phyloP scores from a whole-genome alignment of 768 basidiomycete genomes.

The Boletales sp. region DNA sequence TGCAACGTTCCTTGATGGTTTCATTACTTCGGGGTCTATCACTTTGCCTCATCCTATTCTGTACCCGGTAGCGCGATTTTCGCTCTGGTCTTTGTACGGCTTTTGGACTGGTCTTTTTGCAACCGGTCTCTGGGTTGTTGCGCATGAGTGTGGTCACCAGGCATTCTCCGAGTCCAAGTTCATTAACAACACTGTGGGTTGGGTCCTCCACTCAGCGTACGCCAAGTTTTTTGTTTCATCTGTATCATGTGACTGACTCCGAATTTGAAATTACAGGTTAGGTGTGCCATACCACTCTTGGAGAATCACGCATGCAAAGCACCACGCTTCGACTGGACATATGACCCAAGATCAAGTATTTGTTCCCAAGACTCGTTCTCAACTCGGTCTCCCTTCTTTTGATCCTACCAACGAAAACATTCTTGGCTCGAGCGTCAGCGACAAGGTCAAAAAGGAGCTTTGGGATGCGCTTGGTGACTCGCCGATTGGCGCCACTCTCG shows the following conservation, averaged over 20 bases:
- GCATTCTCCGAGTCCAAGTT: constrained; percentile 90
- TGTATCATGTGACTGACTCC: constrained; percentile 22
- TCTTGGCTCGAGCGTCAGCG: constrained; percentile 59
- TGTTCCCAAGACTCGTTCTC: constrained; percentile 84
- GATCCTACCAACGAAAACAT: constrained; percentile 65
- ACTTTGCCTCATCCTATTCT: constrained; percentile 57
- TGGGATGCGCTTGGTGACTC: constrained; percentile 90
- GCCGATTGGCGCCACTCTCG: constrained; percentile 65
- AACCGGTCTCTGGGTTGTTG: constrained; percentile 93
- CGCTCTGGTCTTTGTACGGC: constrained; percentile 77
- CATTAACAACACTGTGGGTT: constrained; percentile 91
- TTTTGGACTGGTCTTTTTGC: constrained; percentile 82
- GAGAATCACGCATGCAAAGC: constrained; percentile 91
- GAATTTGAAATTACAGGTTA: constrained; percentile 47
- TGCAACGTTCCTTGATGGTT: constrained; percentile 59
- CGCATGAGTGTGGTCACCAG: constrained; percentile 95
- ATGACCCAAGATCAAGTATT: constrained; percentile 96
- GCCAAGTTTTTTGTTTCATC: constrained; percentile 24
- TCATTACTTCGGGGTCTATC: constrained; percentile 54
- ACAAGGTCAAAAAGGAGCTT: constrained; percentile 67
- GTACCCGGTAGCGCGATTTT: constrained; percentile 58
- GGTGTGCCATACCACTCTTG: constrained; percentile 97
- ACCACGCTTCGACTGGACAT: constrained; percentile 93
- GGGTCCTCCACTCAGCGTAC: constrained; percentile 87
- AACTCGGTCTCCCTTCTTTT: constrained; percentile 60